These are phyloP conservation scores for Calonectria multiphialidica DNA, from an alignment of 2,329 filamentous ascomycete species.

Conservation along the genomic window DNA sequence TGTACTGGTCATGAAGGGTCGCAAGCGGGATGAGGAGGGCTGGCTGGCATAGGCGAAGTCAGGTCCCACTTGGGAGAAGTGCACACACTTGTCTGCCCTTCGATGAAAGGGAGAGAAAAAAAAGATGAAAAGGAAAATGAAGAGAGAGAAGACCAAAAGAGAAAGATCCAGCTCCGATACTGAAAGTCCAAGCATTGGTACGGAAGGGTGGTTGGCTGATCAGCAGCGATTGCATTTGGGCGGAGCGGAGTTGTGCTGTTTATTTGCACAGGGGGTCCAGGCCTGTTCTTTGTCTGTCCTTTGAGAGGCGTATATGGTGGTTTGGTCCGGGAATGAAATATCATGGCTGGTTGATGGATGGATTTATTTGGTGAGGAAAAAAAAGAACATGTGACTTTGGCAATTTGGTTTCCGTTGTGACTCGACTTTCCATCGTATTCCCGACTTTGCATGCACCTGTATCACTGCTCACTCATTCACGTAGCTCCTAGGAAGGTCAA, in stretches of 20 bases:
- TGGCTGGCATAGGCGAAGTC: constrained; percentile 63
- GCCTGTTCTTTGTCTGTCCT: constrained; percentile 28
- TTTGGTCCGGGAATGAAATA: constrained; percentile 39
- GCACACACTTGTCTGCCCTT: background rate
- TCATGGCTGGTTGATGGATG: constrained; percentile 17
- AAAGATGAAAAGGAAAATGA: constrained; percentile 11
- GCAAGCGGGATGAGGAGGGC: constrained; percentile 69
- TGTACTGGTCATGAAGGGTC: constrained; percentile 67
- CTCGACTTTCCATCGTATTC: background rate
- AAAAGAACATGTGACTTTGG: constrained; percentile 1
- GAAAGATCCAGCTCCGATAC: constrained; percentile 26
- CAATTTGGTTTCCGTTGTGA: background rate
- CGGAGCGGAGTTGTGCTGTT: constrained; percentile 42
- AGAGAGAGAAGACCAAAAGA: constrained; percentile 28
- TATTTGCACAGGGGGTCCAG: constrained; percentile 26
- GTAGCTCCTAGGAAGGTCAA: background rate
- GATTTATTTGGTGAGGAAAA: constrained; percentile 10
- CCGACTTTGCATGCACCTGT: background rate
- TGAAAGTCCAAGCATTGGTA: constrained; percentile 24
- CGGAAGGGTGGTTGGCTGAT: constrained; percentile 32
- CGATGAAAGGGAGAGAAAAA: constrained; percentile 25
- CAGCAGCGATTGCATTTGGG: constrained; percentile 44
- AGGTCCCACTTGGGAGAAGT: constrained; percentile 8
- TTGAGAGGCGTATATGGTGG: constrained; percentile 40
- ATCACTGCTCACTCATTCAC: background rate